phyloP scores from a whole-genome alignment of 1,139 yeast genomes.

The Yamadazyma pseudoaaseri region DNA sequence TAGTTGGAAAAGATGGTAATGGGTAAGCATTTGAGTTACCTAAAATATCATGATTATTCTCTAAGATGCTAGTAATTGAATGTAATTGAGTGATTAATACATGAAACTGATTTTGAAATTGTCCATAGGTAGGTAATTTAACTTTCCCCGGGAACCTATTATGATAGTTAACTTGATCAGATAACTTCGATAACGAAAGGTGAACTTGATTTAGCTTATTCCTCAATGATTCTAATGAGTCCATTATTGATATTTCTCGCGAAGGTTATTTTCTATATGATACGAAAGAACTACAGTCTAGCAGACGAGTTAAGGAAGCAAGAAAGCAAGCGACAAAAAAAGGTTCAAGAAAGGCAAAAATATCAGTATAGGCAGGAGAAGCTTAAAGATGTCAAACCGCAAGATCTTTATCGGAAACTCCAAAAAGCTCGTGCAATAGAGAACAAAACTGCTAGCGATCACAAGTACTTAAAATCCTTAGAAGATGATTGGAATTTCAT shows the following conservation, averaged over 20 bases:
- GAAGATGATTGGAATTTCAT: constrained; percentile 45
- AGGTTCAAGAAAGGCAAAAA: constrained; percentile 41
- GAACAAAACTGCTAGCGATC: constrained; percentile 17
- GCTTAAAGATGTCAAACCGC: constrained; percentile 31
- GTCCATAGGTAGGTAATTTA: constrained; percentile 40
- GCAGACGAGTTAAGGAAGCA: constrained; percentile 40
- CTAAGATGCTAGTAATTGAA: constrained; percentile 68
- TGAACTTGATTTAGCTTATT: constrained; percentile 46
- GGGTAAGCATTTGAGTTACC: constrained; percentile 78
- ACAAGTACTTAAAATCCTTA: constrained; percentile 22
- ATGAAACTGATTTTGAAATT: constrained; percentile 74
- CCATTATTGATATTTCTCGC: constrained; percentile 24
- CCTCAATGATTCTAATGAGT: constrained; percentile 42
- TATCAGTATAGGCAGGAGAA: constrained; percentile 26
- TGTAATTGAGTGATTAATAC: constrained; percentile 79
- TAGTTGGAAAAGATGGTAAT: constrained; percentile 76
- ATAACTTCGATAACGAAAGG: constrained; percentile 40
- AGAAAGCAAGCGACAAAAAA: constrained; percentile 36
- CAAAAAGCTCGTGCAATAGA: constrained; percentile 16
- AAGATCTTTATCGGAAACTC: constrained; percentile 29
- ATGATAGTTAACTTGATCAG: constrained; percentile 43
- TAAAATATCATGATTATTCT: constrained; percentile 58
- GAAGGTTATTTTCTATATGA: constrained; percentile 23
- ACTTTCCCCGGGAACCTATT: constrained; percentile 38
- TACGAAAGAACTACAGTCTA: constrained; percentile 43